Percentiles rank a stretch among this genome's conserved stretches.
Evolutionary conservation across 2,329 filamentous ascomycete genomes (phyloP).

Genomic region (Colletotrichum tropicale): DNA sequence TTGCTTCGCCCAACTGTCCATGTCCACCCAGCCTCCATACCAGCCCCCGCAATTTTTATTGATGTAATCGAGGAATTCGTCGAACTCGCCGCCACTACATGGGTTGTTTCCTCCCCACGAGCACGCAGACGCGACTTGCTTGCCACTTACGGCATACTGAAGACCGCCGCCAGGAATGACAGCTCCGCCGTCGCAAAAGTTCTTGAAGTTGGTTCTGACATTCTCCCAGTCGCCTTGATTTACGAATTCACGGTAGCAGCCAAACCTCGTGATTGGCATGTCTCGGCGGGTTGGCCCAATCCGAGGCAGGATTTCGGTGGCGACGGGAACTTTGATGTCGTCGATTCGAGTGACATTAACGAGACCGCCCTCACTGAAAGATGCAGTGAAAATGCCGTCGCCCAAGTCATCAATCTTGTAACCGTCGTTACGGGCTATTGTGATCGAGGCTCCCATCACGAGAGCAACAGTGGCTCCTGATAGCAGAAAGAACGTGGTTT

Average conservation of each 20-base stretch:
- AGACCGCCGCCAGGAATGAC: neutral
- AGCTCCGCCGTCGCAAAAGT: neutral
- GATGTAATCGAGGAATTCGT: neutral
- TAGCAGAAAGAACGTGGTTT: neutral
- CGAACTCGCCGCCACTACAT: neutral
- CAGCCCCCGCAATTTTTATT: fast-evolving
- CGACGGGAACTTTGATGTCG: neutral
- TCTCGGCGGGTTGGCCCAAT: neutral
- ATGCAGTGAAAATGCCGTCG: neutral
- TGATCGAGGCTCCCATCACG: neutral
- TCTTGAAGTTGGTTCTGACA: neutral
- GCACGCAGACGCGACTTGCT: neutral
- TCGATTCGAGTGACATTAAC: neutral
- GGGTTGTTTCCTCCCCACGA: neutral
- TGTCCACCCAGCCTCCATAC: neutral
- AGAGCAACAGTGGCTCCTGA: neutral
- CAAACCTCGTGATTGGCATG: neutral
- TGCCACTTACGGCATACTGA: neutral
- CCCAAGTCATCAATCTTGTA: neutral
- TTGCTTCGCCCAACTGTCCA: neutral
- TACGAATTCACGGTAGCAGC: neutral
- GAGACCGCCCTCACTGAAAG: neutral
- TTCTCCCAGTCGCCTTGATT: neutral
- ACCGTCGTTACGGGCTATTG: neutral
- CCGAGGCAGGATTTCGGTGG: no score